A percentile compares a stretch with the other conserved stretches of the same genome.
Evolutionary conservation across 2,329 filamentous ascomycete species (phyloP).

Genomic region (Dryadomyces sulphureus): DNA sequence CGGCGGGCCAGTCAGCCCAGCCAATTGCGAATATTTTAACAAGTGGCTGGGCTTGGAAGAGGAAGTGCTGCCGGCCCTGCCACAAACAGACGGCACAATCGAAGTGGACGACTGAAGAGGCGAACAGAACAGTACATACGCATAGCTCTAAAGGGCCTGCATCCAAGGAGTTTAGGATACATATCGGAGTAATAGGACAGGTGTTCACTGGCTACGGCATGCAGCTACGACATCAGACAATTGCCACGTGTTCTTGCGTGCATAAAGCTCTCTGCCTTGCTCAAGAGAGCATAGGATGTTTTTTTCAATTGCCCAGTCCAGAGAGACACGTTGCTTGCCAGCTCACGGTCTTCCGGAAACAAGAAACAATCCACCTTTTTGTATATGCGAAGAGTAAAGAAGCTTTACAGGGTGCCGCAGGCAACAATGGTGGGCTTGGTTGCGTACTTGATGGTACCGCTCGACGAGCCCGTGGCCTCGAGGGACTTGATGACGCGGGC

Average conservation of each 20-base stretch:
- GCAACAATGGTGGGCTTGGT: slow-evolving; percentile 18
- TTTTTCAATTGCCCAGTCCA: not conserved
- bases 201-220: not conserved
- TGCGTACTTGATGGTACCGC: slow-evolving; percentile 42
- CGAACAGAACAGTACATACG: too few species aligned
- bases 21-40: slow-evolving; percentile 82
- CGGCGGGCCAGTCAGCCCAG: slow-evolving; percentile 77
- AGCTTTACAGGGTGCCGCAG: slow-evolving; percentile 7
- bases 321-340: not conserved
- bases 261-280: not conserved
- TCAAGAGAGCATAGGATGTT: not conserved
- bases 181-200: too few species aligned
- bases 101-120: not conserved
- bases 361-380: not conserved
- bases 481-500: slow-evolving; percentile 43
- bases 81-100: slow-evolving; percentile 1
- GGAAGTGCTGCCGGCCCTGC: slow-evolving; percentile 4
- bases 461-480: slow-evolving; percentile 42
- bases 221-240: not conserved
- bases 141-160: not conserved
- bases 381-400: not conserved
- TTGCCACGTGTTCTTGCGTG: not conserved
- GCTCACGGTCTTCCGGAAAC: not conserved
- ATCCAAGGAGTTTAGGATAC: too few species aligned
- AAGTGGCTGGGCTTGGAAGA: slow-evolving; percentile 53